Percentiles rank a stretch among this genome's conserved stretches.
Conservation (phyloP, 2,329 filamentous ascomycete genomes). For the Scedosporium apiospermum region DNA sequence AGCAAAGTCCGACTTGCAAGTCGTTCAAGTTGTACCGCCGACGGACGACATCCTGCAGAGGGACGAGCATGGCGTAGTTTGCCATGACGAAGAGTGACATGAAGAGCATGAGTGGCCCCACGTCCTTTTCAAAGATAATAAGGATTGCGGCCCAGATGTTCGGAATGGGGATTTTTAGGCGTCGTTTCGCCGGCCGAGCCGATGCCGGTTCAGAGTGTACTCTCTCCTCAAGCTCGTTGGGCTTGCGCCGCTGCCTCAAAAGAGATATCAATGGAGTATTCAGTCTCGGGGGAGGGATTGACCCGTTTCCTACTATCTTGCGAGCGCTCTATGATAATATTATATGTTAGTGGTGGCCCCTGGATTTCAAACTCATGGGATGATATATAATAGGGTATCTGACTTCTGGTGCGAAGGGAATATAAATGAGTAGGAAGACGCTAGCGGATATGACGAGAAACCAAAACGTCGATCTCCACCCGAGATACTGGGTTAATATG, state of each 20-base stretch:
- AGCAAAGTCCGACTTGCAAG: constrained; percentile 42
- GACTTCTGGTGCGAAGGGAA: constrained; percentile 11
- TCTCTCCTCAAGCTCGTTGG: neutral
- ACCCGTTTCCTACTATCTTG: constrained; percentile 42
- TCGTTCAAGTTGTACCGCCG: constrained; percentile 51
- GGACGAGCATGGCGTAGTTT: constrained; percentile 37
- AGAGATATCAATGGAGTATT: constrained; percentile 13
- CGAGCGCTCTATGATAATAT: constrained; percentile 46
- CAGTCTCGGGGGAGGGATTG: constrained; percentile 26
- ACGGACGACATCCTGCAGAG: constrained; percentile 32
- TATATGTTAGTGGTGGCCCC: constrained; percentile 19
- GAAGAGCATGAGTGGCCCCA: constrained; percentile 32
- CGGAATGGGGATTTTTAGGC: constrained; percentile 12
- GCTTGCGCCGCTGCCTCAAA: neutral
- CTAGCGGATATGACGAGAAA: constrained; percentile 40
- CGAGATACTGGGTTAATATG: constrained; percentile 43
- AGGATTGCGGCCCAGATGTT: constrained; percentile 30
- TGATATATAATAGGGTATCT: neutral
- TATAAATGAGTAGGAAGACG: constrained; percentile 24
- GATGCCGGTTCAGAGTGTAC: neutral
- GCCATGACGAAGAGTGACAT: constrained; percentile 37
- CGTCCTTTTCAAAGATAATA: constrained; percentile 31
- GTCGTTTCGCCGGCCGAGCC: neutral
- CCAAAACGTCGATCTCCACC: constrained; percentile 55
- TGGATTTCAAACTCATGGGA: too few species aligned